These are phyloP conservation scores for Lanmaoa rubissima DNA, from an alignment of 768 basidiomycete species.

Conservation along the genomic window DNA sequence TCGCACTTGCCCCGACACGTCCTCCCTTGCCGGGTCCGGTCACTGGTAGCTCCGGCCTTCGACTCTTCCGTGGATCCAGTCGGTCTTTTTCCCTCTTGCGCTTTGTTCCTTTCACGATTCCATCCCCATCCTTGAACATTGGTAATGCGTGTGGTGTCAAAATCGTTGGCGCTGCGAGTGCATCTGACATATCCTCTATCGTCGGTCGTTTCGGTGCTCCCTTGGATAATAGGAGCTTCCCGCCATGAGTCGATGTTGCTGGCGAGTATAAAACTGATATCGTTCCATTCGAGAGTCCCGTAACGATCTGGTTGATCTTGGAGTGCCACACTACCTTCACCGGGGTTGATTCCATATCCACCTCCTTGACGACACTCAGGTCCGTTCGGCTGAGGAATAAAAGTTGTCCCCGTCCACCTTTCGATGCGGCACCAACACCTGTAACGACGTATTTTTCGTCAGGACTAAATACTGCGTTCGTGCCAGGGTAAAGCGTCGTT, in stretches of 20 bases:
- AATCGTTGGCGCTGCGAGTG: conserved; percentile 82
- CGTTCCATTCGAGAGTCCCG: conserved; percentile 83
- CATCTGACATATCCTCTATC: conserved; percentile 86
- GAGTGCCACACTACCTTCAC: conserved; percentile 94
- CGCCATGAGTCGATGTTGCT: conserved; percentile 84
- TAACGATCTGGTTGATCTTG: conserved; percentile 94
- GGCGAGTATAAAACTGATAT: conserved; percentile 94
- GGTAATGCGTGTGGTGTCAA: conserved; percentile 89
- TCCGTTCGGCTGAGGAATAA: conserved; percentile 70
- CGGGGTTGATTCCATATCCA: conserved; percentile 74
- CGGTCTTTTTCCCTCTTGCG: conserved; percentile 88
- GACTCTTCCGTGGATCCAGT: conserved; percentile 87
- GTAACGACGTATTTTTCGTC: conserved; percentile 89
- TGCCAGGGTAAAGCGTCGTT: conserved; percentile 82
- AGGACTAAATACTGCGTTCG: conserved; percentile 94
- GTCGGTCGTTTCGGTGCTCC: conserved; percentile 81
- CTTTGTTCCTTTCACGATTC: conserved; percentile 71
- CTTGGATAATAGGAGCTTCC: conserved; percentile 84
- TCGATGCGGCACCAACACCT: conserved; percentile 67
- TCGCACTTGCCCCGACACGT: conserved; percentile 93
- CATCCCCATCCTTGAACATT: conserved; percentile 83
- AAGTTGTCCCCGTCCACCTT: conserved; percentile 68
- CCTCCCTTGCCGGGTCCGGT: conserved; percentile 93
- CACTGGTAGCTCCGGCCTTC: conserved; percentile 88
- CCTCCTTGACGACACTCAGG: conserved; percentile 63